Evolutionary conservation across 495 filamentous ascomycete species (phyloP).

Genomic region (Penicillium fimorum): DNA sequence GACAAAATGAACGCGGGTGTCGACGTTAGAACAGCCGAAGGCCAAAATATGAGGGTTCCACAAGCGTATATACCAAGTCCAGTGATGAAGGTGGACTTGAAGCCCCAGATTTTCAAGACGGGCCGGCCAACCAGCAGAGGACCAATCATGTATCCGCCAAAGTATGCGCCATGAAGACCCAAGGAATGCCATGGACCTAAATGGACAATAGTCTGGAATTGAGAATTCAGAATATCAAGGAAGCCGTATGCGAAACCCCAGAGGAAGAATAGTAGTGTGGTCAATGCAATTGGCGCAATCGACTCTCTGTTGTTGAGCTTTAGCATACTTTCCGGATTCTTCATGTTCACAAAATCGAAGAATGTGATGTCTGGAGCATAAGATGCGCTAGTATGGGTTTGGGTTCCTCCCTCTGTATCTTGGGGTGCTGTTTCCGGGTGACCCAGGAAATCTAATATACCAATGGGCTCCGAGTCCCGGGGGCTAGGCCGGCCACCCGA

Average conservation of each 20-base stretch:
- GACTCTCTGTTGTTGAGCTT: conserved; percentile 57
- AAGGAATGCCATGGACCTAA: conserved; percentile 50
- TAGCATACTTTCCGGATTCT: conserved; percentile 73
- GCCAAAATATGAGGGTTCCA: conserved; percentile 71
- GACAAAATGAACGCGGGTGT: conserved; percentile 64
- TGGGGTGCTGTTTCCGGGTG: conserved; percentile 21
- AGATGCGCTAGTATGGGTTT: conserved; percentile 33
- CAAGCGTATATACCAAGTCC: conserved; percentile 63
- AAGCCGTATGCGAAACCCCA: conserved; percentile 89
- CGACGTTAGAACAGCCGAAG: conserved; percentile 64
- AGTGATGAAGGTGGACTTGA: conserved; percentile 64
- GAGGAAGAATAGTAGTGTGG: conserved; percentile 78
- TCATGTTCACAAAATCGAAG: conserved; percentile 86
- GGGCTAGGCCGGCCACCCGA: conserved; percentile 12
- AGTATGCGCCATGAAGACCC: conserved; percentile 65
- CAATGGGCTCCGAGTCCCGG: conserved; percentile 20
- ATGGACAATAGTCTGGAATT: conserved; percentile 50
- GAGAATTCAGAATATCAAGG: conserved; percentile 68
- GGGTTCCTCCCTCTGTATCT: conserved; percentile 35
- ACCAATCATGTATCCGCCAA: conserved; percentile 57
- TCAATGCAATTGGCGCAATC: conserved; percentile 56
- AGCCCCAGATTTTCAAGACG: conserved; percentile 62
- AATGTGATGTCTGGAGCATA: conserved; percentile 45
- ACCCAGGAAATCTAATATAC: conserved; percentile 39
- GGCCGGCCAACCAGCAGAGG: conserved; percentile 58